Base-by-base conservation (phyloP, 805 yeast species). In the Wickerhamomyces queroliae region DNA sequence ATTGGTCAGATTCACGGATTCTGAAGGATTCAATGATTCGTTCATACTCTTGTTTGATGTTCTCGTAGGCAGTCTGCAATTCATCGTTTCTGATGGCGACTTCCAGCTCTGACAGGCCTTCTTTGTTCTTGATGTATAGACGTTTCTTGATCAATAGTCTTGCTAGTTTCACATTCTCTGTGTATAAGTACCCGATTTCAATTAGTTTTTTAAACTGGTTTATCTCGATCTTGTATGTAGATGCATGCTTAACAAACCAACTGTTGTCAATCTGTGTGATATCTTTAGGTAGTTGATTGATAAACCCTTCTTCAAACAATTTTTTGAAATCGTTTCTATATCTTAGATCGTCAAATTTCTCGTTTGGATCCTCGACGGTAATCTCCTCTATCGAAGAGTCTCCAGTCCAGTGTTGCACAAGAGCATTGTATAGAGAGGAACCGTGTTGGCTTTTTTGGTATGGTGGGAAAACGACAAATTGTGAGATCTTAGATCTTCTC, bases 281-380 rank as follows among this genome's bases (percentile, higher is more conserved):
- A 50, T 33, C 48, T 37, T 41, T 52, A 30, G 48, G 53, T 44
- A 41, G 41, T n/a, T 59, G 51, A 8, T 55, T 43, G 22, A 69
- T 53, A 34, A 64, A 51, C 1, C 64, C 61, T 2, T 44, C 43
- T 20, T 58, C 51, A 27, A 61, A 58, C 24, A 82, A 57, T 49
- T 80, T 63, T 41, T 64, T 61, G 48, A 88, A 66, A 54, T 93
- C 98, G 46, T 80, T 73, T 24, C 91, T 67, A 56, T 93, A 97
- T 42, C 99, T 72, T 48, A 93, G 66, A 54, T 86, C 95, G 55
- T 93, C 99, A 62, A 93, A 91, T 26, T 78, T 77, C 56, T 89
- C 96, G 54, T 83, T 85, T 3, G 98, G 98, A 58, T 93, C 99
- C 58, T 93, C 98, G 4, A 93, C 88, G 0, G 91, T 87, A 29